Evolutionary conservation across 1,139 yeast species (phyloP), one percentile per base, ranked within the genome.

Genomic region (Debaryomyces nepalensis): DNA sequence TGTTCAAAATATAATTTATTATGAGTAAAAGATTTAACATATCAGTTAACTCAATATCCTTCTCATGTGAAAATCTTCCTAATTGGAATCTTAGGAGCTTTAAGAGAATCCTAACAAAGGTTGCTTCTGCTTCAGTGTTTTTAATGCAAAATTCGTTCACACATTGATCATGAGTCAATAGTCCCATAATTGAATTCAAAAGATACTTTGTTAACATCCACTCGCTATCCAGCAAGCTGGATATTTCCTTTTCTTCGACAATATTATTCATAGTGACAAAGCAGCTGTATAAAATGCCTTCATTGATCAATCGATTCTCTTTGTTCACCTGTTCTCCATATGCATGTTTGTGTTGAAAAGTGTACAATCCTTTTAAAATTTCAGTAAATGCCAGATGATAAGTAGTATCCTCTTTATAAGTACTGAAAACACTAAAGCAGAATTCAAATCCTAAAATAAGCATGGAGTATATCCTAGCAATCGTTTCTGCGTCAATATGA

Each of bases 301-400:
- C 37, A 27, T 39, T 35, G 19, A 41, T 37, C 19, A 43, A 43
- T 20, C 40, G 41, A 11, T 34, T 24, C 30, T 16, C 37, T 24
- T 34, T 24, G 29, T 42, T 26, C 32, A 43, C 42, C 31, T 39
- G 26, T 12, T 32, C 16, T 19, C 43, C 36, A 31, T 45, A 34
- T n/a, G 49, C 43, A 37, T 55, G 54, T 37, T 59, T 59, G 41
- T 59, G 64, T 38, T 59, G 56, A 26, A 61, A 49, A 9, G 64
- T 59, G 33, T 58, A 60, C 20, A 63, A 47, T 14, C 64, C 59
- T 40, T 63, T 63, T 41, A 63, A 50, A n/a, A 63, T 45, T 40
- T 63, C 68, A n/a, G 52, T 53, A 34, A 58, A 43, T n/a, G 52
- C 50, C 48, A 55, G 45, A 26, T 54, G 45, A 34, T 42, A 47